These are phyloP conservation scores for Pseudogymnoascus sp. DNA, from an alignment of 2,329 filamentous ascomycete species.

Conservation along the genomic window DNA sequence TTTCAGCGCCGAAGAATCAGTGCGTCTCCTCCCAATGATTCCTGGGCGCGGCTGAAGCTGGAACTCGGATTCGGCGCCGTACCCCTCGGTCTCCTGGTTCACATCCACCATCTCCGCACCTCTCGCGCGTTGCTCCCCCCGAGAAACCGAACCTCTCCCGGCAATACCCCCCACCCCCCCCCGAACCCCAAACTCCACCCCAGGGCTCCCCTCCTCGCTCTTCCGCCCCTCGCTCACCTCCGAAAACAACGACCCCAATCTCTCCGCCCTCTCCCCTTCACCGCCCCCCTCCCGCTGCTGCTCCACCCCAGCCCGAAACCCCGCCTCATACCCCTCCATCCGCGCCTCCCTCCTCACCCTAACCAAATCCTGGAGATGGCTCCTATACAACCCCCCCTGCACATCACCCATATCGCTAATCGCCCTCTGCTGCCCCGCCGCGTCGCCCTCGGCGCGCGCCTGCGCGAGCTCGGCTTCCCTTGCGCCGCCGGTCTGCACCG, in stretches of 20 bases:
- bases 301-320: background rate
- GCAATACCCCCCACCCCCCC: background rate
- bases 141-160: background rate
- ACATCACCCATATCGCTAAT: background rate
- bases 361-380: background rate
- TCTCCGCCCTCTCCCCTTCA: background rate
- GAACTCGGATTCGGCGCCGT: background rate
- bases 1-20: background rate
- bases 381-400: background rate
- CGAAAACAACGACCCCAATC: background rate
- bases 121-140: background rate
- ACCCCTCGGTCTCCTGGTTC: background rate
- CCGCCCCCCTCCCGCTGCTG: background rate
- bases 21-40: no score
- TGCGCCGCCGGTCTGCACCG: background rate
- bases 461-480: background rate
- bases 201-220: background rate
- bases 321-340: background rate
- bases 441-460: background rate
- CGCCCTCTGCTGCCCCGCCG: background rate
- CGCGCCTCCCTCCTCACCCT: background rate
- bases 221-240: background rate
- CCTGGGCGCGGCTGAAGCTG: background rate
- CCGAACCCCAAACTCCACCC: background rate
- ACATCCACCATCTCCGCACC: background rate